phyloP scores from a whole-genome alignment of 2,329 filamentous ascomycete genomes.

The Exophiala dermatitidis region DNA sequence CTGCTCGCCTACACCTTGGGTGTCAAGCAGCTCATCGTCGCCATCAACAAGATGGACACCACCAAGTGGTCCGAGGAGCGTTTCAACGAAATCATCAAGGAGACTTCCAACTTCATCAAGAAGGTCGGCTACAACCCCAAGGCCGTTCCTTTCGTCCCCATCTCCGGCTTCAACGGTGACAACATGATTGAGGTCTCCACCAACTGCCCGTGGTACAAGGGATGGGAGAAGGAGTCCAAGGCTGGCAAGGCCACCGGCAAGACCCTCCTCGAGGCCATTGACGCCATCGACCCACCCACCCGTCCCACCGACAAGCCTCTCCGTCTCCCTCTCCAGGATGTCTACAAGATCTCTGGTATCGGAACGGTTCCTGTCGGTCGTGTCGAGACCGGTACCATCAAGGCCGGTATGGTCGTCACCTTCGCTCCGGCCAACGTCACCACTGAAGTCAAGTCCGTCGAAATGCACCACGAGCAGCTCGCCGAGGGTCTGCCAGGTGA shows the following conservation, averaged over 20 bases:
- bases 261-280: constrained; percentile 98
- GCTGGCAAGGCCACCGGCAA: constrained; percentile 78
- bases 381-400: constrained; percentile 99
- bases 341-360: constrained; percentile 99
- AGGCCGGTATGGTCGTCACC: constrained; percentile 77
- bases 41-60: constrained; percentile 99
- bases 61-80: constrained; percentile 95
- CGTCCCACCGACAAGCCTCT: constrained; percentile 99
- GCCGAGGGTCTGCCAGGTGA: constrained; percentile 90
- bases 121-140: constrained; percentile 99
- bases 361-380: constrained; percentile 99
- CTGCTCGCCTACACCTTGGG: constrained; percentile 99
- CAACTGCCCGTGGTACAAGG: constrained; percentile 99
- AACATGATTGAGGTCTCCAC: constrained; percentile 89
- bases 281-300: constrained; percentile 83
- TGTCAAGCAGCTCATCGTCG: constrained; percentile 99
- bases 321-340: constrained; percentile 99
- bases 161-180: constrained; percentile 99
- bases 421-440: constrained; percentile 98
- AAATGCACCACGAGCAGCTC: constrained; percentile 99
- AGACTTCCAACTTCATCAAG: constrained; percentile 99
- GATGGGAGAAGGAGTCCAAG: constrained; percentile 99
- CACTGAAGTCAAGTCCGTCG: constrained; percentile 99
- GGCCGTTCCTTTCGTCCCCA: constrained; percentile 94
- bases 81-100: constrained; percentile 99